Evolutionary conservation across 192 early-diverging fungal genomes (phyloP).

Genomic region (Globomyces pollinis-pini): DNA sequence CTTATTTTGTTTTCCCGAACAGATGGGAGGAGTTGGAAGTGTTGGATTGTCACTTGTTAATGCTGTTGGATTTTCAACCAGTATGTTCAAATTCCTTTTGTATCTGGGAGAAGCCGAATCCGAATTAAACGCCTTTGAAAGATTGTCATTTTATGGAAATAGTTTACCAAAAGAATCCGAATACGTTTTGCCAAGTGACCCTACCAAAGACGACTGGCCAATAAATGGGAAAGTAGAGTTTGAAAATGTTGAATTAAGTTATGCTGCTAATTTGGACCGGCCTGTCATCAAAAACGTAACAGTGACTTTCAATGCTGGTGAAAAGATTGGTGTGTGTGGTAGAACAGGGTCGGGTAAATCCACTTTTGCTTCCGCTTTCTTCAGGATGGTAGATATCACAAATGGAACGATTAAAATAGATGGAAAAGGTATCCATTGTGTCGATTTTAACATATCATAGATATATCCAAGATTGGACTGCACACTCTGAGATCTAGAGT

Average conservation of each 20-base stretch:
- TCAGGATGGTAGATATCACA: constrained; percentile 7
- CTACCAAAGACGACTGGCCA: constrained; percentile 27
- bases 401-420: constrained; percentile 46
- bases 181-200: constrained; percentile 15
- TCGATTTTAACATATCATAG: constrained; percentile 13
- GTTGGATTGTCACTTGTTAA: constrained; percentile 30
- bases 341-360: constrained; percentile 64
- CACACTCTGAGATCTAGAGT: constrained; percentile 28
- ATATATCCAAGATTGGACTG: constrained; percentile 58
- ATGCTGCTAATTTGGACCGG: constrained; percentile 23
- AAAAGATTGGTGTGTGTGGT: constrained; percentile 69
- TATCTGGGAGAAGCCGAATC: no score
- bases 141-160: constrained; percentile 33
- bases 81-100: constrained; percentile 41
- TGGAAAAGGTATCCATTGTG: constrained; percentile 27
- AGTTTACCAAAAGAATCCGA: constrained; percentile 41
- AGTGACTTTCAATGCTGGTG: constrained; percentile 48
- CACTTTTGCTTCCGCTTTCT: constrained; percentile 20
- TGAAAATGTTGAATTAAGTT: constrained; percentile 20
- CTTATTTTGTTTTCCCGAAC: constrained; percentile 42
- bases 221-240: constrained; percentile 10
- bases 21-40: background rate
- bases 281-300: constrained; percentile 41
- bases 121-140: constrained; percentile 40
- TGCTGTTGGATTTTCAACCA: constrained; percentile 43